Evolutionary conservation across 2,329 filamentous ascomycete species (phyloP).

Genomic region (Alternaria triticina): DNA sequence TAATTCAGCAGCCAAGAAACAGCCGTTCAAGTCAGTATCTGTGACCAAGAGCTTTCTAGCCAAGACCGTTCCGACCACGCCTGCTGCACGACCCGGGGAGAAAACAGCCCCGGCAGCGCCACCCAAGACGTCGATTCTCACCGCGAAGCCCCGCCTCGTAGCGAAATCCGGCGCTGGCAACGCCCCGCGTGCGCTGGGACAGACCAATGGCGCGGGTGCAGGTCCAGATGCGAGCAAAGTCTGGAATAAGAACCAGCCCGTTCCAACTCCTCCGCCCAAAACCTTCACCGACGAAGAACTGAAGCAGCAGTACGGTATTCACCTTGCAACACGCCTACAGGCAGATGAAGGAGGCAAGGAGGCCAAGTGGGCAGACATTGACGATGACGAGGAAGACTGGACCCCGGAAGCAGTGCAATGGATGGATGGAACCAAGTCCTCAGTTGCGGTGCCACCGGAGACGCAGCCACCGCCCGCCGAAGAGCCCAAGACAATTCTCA

Average conservation of each 20-base stretch:
- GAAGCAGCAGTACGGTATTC: constrained; percentile 82
- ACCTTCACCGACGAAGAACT: constrained; percentile 87
- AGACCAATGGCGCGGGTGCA: constrained; percentile 64
- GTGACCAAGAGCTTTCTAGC: constrained; percentile 87
- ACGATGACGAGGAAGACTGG: constrained; percentile 89
- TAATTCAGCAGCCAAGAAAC: constrained; percentile 69
- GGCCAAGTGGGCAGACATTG: constrained; percentile 87
- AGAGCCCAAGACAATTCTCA: constrained; percentile 34
- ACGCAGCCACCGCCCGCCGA: constrained; percentile 38
- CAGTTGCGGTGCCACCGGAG: constrained; percentile 64
- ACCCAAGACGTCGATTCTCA: constrained; percentile 57
- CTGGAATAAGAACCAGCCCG: constrained; percentile 90
- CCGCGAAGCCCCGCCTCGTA: constrained; percentile 73
- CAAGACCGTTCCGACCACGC: constrained; percentile 66
- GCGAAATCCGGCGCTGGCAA: constrained; percentile 73
- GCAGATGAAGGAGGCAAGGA: constrained; percentile 75
- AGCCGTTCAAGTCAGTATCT: constrained; percentile 82
- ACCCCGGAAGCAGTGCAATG: constrained; percentile 84
- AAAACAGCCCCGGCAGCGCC: constrained; percentile 56
- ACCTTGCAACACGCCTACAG: constrained; percentile 79
- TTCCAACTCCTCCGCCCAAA: constrained; percentile 73
- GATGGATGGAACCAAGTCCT: constrained; percentile 87
- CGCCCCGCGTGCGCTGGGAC: constrained; percentile 58
- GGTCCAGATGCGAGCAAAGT: constrained; percentile 76
- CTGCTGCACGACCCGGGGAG: constrained; percentile 59